Evolutionary conservation across 139 green algal genomes (phyloP).

Genomic region (Coelastrella sp.): DNA sequence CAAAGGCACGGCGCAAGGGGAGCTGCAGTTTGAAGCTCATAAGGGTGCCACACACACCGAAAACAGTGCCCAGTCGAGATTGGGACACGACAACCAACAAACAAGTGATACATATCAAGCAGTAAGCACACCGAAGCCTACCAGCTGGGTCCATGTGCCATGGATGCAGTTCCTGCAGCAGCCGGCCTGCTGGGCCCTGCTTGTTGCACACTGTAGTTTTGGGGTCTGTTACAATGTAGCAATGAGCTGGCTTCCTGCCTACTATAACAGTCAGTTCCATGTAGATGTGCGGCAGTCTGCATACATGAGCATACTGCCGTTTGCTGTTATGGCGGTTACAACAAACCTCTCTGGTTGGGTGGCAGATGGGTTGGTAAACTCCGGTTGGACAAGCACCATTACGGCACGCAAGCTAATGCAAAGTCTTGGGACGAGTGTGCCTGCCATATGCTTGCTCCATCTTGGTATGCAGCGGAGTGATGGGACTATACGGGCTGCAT

Average conservation of each 20-base stretch:
- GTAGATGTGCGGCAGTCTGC: neutral
- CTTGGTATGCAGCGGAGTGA: neutral
- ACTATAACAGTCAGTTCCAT: neutral
- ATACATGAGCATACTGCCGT: neutral
- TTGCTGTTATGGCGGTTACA: neutral
- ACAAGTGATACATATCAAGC: neutral
- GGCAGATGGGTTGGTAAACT: neutral
- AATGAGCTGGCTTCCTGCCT: neutral
- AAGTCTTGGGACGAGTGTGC: slow-evolving; percentile 42
- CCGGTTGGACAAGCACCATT: neutral
- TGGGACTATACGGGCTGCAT: neutral
- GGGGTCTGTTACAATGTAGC: neutral
- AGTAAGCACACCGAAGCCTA: neutral
- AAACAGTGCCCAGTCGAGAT: too few species aligned
- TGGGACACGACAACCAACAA: too few species aligned
- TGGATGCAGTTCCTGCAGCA: neutral
- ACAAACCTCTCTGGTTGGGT: neutral
- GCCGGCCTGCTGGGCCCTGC: neutral
- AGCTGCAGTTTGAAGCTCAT: too few species aligned
- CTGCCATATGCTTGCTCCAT: slow-evolving; percentile 33
- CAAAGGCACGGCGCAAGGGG: too few species aligned
- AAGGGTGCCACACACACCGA: too few species aligned
- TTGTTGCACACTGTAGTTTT: slow-evolving; percentile 9
- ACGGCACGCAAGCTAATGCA: neutral
- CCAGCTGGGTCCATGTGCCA: neutral